Percentiles rank a stretch among this genome's conserved stretches.
Evolutionary conservation across 139 green algal genomes (phyloP).

Genomic region (Dunaliella primolecta): DNA sequence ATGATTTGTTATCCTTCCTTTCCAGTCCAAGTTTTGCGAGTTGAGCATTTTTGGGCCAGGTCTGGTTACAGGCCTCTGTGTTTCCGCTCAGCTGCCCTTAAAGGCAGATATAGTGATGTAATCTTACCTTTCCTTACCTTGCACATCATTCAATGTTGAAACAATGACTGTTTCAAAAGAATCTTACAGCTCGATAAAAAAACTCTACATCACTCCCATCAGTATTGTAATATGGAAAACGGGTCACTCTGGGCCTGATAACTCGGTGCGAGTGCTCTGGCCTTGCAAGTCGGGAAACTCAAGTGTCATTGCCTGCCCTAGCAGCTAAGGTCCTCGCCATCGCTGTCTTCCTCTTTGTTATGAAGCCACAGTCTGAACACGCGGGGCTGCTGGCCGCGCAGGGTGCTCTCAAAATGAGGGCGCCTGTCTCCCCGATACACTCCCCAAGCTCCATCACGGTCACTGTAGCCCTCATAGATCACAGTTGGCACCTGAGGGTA

Average conservation of each 20-base stretch:
- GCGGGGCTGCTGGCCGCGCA: constrained; percentile 4
- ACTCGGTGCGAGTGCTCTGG: too few species aligned
- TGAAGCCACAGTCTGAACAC: constrained; percentile 15
- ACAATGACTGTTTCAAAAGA: background rate
- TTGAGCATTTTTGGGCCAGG: too few species aligned
- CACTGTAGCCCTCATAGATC: constrained; percentile 2
- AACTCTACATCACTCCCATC: background rate
- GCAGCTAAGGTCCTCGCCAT: background rate
- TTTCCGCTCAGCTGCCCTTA: too few species aligned
- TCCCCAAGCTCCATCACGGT: constrained; percentile 13
- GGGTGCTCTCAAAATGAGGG: background rate
- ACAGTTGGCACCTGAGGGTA: background rate
- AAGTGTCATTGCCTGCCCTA: too few species aligned
- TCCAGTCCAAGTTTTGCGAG: too few species aligned
- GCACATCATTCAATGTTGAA: too few species aligned
- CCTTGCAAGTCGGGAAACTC: too few species aligned
- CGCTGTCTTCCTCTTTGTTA: background rate
- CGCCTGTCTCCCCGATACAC: constrained; percentile 8
- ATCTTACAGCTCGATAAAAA: background rate
- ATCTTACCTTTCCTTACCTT: too few species aligned
- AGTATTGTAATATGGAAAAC: too few species aligned
- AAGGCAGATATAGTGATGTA: too few species aligned
- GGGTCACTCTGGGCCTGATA: too few species aligned
- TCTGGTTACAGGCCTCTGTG: too few species aligned
- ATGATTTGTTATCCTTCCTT: background rate